phyloP scores from a whole-genome alignment of 2,329 filamentous ascomycete genomes.

The Fusarium sp. region DNA sequence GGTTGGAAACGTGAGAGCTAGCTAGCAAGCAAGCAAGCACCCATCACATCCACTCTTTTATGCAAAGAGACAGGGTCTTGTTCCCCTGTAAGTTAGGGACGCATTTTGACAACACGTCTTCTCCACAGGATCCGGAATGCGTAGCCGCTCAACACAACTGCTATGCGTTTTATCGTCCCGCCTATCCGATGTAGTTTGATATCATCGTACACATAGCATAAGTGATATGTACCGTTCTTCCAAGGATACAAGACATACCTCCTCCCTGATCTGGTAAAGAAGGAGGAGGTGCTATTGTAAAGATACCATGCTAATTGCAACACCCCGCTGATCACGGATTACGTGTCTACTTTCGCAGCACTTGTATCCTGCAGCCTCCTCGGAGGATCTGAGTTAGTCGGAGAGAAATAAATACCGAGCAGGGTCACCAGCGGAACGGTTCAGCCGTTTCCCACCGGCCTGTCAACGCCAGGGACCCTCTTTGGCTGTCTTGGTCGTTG shows the following conservation, averaged over 20 bases:
- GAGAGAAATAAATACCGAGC: slow-evolving; percentile 21
- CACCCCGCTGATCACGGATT: slow-evolving; percentile 13
- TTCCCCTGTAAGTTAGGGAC: neutral
- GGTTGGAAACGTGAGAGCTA: neutral
- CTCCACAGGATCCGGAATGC: neutral
- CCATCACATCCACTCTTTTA: slow-evolving; percentile 1
- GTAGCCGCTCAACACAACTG: slow-evolving; percentile 1
- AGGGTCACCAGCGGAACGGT: slow-evolving; percentile 24
- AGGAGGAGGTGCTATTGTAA: neutral
- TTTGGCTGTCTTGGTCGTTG: slow-evolving; percentile 3
- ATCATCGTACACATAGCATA: slow-evolving; percentile 13
- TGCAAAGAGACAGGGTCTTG: neutral
- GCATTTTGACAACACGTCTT: slow-evolving; percentile 1
- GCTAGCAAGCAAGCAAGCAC: neutral
- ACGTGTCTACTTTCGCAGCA: slow-evolving; percentile 5
- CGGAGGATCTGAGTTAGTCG: neutral
- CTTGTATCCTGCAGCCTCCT: slow-evolving; percentile 3
- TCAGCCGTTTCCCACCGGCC: slow-evolving; percentile 17
- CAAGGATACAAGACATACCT: slow-evolving; percentile 1
- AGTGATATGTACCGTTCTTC: slow-evolving; percentile 2
- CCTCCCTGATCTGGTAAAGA: neutral
- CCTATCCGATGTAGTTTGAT: neutral
- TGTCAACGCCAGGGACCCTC: slow-evolving; percentile 14
- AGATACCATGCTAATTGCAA: neutral
- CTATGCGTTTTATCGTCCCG: slow-evolving; percentile 4